Evolutionary conservation across 2,329 filamentous ascomycete species (phyloP), one percentile per base, ranked within the genome.

Genomic region (Fusarium globosum): DNA sequence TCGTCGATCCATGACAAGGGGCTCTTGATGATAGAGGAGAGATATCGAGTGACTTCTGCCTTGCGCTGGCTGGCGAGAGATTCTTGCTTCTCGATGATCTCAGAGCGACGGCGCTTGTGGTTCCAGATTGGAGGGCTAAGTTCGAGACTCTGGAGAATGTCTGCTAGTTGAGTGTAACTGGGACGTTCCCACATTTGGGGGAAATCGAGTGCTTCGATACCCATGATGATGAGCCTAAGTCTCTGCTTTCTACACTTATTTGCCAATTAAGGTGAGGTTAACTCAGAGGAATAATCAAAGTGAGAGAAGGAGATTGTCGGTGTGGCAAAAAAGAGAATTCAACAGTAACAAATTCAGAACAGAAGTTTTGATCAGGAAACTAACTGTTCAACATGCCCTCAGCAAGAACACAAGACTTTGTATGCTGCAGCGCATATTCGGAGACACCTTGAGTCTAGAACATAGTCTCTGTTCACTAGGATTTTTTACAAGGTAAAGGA

Each of bases 111-210:
- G 41, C 79, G 82, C 67, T 81, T 81, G 60, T 85, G 81, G 61
- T 89, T 89, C 93, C 93, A 95, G 60, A 91, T 88, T 7, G 89
- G 89, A 28, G 93, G 93, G 61, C 90, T 87, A 41, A 92, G 83
- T 66, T 89, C 88, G 41, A 97, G 87, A 35, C 89, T 84, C 39
- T 88, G 83, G n/a, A 98, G 88, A 33, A 90, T 89, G 33, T 86
- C 83, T 56, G 94, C 82, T 51, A 98, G 86, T 9, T 88, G 86
- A 38, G 85, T 83, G 66, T 89, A 91, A 26, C 90, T 85, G 12
- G 95, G 95, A 78, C 90, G 92, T 77, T 92, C 89, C 87, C 95
- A 94, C 71, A 96, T 87, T 78, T 95, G 93, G n/a, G 95, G 94
- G 33, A 97, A 89, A 79, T 96, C 93, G 82, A 64, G 82, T 77